Conservation (phyloP, 106 monocot genomes). For the Amphibolis antarctica region DNA sequence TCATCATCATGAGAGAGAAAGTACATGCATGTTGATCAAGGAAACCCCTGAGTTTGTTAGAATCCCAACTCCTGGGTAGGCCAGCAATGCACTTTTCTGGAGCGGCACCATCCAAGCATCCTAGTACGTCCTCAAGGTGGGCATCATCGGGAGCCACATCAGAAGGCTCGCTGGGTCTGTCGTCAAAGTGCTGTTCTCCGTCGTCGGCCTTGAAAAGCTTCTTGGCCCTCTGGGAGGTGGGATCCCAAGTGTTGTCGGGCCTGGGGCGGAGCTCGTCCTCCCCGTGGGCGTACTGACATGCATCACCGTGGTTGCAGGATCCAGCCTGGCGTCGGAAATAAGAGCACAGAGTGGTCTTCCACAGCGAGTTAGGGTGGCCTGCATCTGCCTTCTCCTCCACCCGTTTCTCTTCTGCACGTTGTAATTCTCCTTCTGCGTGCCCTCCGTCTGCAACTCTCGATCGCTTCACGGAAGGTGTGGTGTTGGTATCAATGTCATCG, state of each 20-base stretch:
- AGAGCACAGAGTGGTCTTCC: conserved; percentile 94
- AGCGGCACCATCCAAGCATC: conserved; percentile 11
- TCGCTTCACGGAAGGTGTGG: no score
- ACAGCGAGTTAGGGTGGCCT: neutral
- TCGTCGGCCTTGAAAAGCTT: conserved; percentile 26
- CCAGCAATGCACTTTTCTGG: conserved; percentile 80
- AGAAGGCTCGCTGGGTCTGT: neutral
- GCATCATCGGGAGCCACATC: neutral
- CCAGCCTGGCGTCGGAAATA: conserved; percentile 33
- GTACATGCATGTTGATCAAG: conserved; percentile 39
- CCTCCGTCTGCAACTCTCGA: no score
- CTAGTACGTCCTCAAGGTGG: neutral
- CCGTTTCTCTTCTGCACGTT: no score
- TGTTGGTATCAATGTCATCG: no score
- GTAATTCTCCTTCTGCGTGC: no score
- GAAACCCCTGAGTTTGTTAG: conserved; percentile 47
- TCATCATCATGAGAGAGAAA: no score
- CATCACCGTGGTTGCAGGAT: conserved; percentile 57
- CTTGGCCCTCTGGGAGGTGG: conserved; percentile 70
- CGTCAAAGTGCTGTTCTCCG: neutral
- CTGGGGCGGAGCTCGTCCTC: conserved; percentile 81
- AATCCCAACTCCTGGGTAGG: conserved; percentile 58
- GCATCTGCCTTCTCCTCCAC: no score
- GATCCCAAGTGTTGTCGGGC: conserved; percentile 81
- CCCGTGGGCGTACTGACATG: conserved; percentile 82